phyloP scores from a whole-genome alignment of 495 filamentous ascomycete genomes.

The Lasiosphaeris hirsuta region DNA sequence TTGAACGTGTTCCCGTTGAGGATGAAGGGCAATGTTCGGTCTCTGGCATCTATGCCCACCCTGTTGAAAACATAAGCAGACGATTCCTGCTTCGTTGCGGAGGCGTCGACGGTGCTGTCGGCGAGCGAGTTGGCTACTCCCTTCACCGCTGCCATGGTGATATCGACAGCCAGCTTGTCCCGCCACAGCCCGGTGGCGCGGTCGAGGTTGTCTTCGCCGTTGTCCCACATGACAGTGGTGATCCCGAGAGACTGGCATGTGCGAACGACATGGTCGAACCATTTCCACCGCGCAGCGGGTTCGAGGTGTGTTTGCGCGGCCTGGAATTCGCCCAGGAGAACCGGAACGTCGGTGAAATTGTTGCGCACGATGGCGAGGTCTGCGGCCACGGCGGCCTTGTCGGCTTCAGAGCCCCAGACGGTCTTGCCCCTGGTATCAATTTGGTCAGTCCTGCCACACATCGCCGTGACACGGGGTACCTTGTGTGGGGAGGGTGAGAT shows the following conservation, averaged over 20 bases:
- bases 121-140: slow-evolving; percentile 51
- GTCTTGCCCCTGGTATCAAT: slow-evolving; percentile 48
- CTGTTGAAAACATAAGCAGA: slow-evolving; percentile 57
- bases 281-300: slow-evolving; percentile 56
- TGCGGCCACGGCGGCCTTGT: slow-evolving; percentile 47
- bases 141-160: slow-evolving; percentile 43
- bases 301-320: slow-evolving; percentile 49
- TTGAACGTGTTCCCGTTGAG: slow-evolving; percentile 55
- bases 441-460: neutral
- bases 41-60: slow-evolving; percentile 41
- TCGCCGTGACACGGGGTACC: neutral
- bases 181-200: slow-evolving; percentile 46
- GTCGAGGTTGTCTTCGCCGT: slow-evolving; percentile 48
- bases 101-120: slow-evolving; percentile 49
- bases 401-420: slow-evolving; percentile 55
- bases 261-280: slow-evolving; percentile 52
- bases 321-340: slow-evolving; percentile 59
- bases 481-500: neutral
- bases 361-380: slow-evolving; percentile 50
- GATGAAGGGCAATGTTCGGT: slow-evolving; percentile 43
- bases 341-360: slow-evolving; percentile 53
- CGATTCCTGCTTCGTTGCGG: slow-evolving; percentile 42
- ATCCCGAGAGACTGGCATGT: slow-evolving; percentile 46
- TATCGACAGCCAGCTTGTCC: slow-evolving; percentile 46
- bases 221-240: slow-evolving; percentile 56